phyloP scores from a whole-genome alignment of 768 basidiomycete genomes.

The Trametes punicea region DNA sequence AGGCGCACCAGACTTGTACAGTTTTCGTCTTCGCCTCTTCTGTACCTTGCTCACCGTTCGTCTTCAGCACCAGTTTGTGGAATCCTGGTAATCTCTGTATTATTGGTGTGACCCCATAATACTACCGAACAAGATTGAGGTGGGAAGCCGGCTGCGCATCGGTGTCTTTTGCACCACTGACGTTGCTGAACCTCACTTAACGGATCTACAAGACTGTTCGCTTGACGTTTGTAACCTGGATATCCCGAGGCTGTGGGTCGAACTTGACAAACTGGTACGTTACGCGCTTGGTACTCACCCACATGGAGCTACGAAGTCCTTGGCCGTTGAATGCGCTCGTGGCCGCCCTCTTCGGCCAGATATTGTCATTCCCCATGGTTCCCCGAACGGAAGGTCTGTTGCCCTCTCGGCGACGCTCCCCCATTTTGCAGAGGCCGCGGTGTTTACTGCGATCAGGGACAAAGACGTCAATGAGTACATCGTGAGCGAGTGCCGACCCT shows the following conservation, averaged over 20 bases:
- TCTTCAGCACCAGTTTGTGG: background rate
- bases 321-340: conserved; percentile 1
- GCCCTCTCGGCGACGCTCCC: background rate
- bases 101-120: background rate
- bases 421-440: background rate
- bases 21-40: conserved; percentile 4
- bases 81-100: background rate
- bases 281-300: background rate
- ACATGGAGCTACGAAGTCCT: background rate
- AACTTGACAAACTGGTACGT: background rate
- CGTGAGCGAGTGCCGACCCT: background rate
- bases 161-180: conserved; percentile 1
- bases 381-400: background rate
- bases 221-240: conserved; percentile 4
- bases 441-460: conserved; percentile 11
- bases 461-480: background rate
- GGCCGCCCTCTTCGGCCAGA: conserved; percentile 6
- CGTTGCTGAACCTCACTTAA: background rate
- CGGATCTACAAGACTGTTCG: conserved; percentile 10
- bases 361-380: no score
- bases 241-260: background rate
- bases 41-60: conserved; percentile 16
- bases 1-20: background rate
- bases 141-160: background rate
- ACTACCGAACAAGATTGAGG: background rate